Conservation (phyloP, 139 green algal species). For the Volvox africanus region DNA sequence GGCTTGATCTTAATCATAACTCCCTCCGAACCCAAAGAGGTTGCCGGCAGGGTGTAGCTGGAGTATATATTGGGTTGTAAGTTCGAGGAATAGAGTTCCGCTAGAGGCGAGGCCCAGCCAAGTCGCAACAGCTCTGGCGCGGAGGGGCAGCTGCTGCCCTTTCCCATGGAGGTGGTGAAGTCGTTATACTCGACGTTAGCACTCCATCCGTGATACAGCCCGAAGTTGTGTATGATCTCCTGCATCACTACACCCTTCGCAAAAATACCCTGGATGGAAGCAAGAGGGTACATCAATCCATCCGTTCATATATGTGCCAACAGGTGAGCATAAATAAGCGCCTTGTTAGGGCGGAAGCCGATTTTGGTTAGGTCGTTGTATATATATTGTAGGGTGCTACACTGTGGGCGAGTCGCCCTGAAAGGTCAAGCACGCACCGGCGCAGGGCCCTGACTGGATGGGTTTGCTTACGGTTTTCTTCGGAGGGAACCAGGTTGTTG, state of each 20-base stretch:
- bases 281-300: too few species aligned
- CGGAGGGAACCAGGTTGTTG: too few species aligned
- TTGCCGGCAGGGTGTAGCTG: neutral
- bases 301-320: too few species aligned
- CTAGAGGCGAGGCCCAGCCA: neutral
- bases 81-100: neutral
- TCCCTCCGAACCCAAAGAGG: neutral
- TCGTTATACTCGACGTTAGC: neutral
- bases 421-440: too few species aligned
- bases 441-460: too few species aligned
- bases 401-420: too few species aligned
- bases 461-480: too few species aligned
- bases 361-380: too few species aligned
- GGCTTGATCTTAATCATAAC: neutral
- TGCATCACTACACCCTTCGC: neutral
- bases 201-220: neutral
- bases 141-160: neutral
- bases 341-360: too few species aligned
- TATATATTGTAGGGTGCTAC: too few species aligned
- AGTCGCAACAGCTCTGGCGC: neutral
- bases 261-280: conserved; percentile 2
- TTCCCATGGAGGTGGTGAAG: neutral
- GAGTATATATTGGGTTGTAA: neutral
- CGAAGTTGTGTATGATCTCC: conserved; percentile 25
- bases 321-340: too few species aligned